Percentiles rank a stretch among this genome's conserved stretches.
phyloP scores from a whole-genome alignment of 2,329 filamentous ascomycete genomes.

The Talaromyces albobiverticillius region DNA sequence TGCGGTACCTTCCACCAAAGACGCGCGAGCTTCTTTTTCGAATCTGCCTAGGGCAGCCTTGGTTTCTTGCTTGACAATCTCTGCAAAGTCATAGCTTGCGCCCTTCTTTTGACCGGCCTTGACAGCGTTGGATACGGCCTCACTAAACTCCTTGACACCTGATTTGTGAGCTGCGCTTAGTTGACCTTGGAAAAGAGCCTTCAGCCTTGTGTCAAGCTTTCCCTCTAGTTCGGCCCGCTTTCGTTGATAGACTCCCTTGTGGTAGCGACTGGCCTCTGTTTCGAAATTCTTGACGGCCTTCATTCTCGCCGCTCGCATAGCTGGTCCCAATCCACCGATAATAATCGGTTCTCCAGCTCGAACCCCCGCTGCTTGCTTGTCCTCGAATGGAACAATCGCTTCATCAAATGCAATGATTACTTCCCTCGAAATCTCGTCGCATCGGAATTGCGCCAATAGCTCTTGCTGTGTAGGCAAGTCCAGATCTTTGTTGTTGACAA shows the following conservation, averaged over 20 bases:
- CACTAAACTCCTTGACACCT: constrained; percentile 78
- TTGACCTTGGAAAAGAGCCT: constrained; percentile 84
- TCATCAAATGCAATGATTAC: constrained; percentile 81
- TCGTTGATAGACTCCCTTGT: constrained; percentile 88
- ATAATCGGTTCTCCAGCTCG: constrained; percentile 71
- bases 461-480: constrained; percentile 97
- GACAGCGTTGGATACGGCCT: constrained; percentile 80
- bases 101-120: constrained; percentile 93
- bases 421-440: constrained; percentile 92
- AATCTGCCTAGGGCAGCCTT: constrained; percentile 72
- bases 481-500: constrained; percentile 97
- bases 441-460: constrained; percentile 91
- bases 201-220: constrained; percentile 86
- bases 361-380: constrained; percentile 72
- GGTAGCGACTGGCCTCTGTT: constrained; percentile 85
- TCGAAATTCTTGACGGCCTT: constrained; percentile 83
- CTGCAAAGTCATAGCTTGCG: constrained; percentile 86
- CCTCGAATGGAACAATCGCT: constrained; percentile 78
- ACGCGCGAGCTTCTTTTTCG: constrained; percentile 68
- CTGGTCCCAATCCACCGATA: constrained; percentile 69
- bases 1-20: constrained; percentile 72
- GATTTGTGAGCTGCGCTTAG: constrained; percentile 84
- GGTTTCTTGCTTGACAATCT: constrained; percentile 85
- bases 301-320: constrained; percentile 68
- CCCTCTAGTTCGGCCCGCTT: constrained; percentile 81